A percentile compares a stretch with the other conserved stretches of the same genome.
Conservation (phyloP, 192 early-diverging fungal species). For the Kickxella alabastrina region DNA sequence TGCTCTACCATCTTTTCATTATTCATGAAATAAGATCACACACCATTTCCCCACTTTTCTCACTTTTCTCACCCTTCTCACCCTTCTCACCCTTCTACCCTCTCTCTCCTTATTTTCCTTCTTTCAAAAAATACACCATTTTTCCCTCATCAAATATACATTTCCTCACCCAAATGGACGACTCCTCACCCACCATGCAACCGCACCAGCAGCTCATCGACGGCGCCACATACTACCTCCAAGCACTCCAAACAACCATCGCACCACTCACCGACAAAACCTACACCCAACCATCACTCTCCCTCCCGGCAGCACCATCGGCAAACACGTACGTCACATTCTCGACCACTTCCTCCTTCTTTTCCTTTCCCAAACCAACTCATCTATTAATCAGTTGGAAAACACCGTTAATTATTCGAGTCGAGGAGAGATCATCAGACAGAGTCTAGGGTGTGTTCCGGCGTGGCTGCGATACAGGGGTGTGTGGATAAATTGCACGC, state of each 20-base stretch:
- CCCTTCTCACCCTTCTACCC: background rate
- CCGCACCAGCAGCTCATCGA: conserved; percentile 24
- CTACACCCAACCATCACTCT: conserved; percentile 28
- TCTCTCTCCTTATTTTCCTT: too few relatives aligned
- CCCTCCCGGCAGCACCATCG: conserved; percentile 53
- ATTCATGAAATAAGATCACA: too few relatives aligned
- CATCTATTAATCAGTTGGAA: background rate
- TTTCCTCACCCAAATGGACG: conserved; percentile 1
- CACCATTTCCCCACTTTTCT: too few relatives aligned
- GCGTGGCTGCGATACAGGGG: conserved; percentile 8
- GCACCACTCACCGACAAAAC: conserved; percentile 8
- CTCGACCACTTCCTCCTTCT: conserved; percentile 51
- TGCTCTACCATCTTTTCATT: too few relatives aligned
- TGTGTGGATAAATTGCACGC: background rate
- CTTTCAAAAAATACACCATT: too few relatives aligned
- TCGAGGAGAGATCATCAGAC: conserved; percentile 16
- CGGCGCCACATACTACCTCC: conserved; percentile 13
- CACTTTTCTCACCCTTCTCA: too few relatives aligned
- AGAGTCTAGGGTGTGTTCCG: conserved; percentile 15
- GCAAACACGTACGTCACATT: conserved; percentile 56
- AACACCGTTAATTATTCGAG: conserved; percentile 25
- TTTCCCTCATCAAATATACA: too few relatives aligned
- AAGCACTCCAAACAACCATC: conserved; percentile 10
- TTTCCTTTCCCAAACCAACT: conserved; percentile 5
- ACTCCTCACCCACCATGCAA: too few relatives aligned